Percentiles rank a stretch among this genome's conserved stretches.
phyloP scores from a whole-genome alignment of 495 filamentous ascomycete species.

The Penicillium diatomitis region DNA sequence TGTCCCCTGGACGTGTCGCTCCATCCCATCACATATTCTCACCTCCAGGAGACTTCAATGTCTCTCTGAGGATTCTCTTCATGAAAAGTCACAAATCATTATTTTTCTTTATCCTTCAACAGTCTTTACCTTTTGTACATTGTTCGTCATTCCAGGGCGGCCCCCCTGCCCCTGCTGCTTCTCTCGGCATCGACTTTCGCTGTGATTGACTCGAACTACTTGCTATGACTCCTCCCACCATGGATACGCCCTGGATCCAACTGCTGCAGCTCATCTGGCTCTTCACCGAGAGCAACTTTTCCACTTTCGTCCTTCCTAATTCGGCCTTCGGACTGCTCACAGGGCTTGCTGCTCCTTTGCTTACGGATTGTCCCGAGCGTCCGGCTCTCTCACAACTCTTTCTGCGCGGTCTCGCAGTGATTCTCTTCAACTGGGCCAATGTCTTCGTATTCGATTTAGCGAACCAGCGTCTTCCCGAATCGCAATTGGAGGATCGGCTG shows the following conservation, averaged over 20 bases:
- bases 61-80: too few species aligned
- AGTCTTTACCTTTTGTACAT: too few species aligned
- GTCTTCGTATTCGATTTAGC: constrained; percentile 7
- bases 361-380: background rate
- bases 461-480: constrained; percentile 5
- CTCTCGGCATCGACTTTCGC: too few species aligned
- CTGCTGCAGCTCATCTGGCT: constrained; percentile 14
- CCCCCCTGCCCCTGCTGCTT: too few species aligned
- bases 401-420: background rate
- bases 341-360: constrained; percentile 2
- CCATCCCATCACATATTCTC: too few species aligned
- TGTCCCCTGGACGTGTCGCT: too few species aligned
- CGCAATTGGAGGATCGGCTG: constrained; percentile 12
- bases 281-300: constrained; percentile 16
- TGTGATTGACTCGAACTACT: too few species aligned
- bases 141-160: too few species aligned
- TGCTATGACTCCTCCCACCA: background rate
- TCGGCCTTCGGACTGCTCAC: constrained; percentile 7
- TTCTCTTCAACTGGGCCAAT: constrained; percentile 12
- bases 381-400: background rate
- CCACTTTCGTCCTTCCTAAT: constrained; percentile 12
- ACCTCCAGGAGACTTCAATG: too few species aligned
- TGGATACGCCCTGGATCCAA: background rate
- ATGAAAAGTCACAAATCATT: too few species aligned
- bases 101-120: too few species aligned